Conservation (phyloP, 2,329 filamentous ascomycete genomes). For the Pseudopithomyces maydicus region DNA sequence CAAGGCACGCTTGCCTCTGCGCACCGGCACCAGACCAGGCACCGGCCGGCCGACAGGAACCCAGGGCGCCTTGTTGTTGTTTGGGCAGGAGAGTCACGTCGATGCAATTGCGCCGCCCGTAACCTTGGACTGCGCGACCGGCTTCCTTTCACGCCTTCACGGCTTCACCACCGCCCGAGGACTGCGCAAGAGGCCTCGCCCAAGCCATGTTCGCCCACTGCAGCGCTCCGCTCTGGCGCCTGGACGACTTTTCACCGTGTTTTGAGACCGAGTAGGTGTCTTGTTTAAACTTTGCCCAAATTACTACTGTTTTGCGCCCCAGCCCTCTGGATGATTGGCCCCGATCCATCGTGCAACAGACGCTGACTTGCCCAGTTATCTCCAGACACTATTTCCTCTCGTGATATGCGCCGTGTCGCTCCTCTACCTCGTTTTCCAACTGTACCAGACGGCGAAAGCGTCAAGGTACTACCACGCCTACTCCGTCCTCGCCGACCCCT, state of each 20-base stretch:
- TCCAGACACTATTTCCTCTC: conserved; percentile 80
- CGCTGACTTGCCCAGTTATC: conserved; percentile 61
- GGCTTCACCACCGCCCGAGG: not conserved
- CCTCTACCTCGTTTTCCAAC: conserved; percentile 65
- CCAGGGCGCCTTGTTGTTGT: not conserved
- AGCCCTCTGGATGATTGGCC: not conserved
- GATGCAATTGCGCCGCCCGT: conserved; percentile 10
- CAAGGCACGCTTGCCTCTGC: conserved; percentile 2
- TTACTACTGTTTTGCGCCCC: not conserved
- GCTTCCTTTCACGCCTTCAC: not conserved
- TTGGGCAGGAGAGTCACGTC: not conserved
- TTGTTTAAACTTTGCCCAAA: not conserved
- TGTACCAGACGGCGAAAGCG: conserved; percentile 58
- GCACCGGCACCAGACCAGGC: not conserved
- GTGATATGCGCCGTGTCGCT: conserved; percentile 72
- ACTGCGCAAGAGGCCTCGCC: conserved; percentile 4
- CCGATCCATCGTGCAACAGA: not conserved
- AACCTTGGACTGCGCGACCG: conserved; percentile 1
- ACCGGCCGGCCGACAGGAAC: not conserved
- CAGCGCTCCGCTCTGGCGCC: conserved; percentile 62
- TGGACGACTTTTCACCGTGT: conserved; percentile 66
- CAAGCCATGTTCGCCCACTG: conserved; percentile 62
- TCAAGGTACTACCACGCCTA: conserved; percentile 64
- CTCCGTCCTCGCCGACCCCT: conserved; percentile 56
- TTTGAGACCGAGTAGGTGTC: conserved; percentile 69